Conservation (phyloP, 768 basidiomycete genomes). For the Boletus huronensis region DNA sequence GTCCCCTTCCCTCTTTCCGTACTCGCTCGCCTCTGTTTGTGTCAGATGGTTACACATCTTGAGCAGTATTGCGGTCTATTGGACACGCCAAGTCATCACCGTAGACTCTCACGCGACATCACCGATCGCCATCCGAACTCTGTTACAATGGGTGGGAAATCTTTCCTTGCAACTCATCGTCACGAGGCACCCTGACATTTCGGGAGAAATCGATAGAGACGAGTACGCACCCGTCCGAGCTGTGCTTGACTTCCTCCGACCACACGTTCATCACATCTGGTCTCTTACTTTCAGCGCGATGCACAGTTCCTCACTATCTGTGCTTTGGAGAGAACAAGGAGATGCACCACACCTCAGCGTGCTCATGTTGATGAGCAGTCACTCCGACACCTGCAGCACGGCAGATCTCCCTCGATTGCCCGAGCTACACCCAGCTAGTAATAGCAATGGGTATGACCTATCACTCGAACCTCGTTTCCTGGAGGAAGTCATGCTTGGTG, state of each 20-base stretch:
- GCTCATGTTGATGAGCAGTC: not conserved
- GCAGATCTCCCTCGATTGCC: not conserved
- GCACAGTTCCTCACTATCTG: not conserved
- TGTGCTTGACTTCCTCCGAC: not conserved
- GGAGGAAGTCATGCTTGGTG: not conserved
- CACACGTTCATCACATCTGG: not conserved
- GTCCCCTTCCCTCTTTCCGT: conserved; percentile 6
- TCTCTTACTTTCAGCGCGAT: conserved; percentile 2
- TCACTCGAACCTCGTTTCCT: not conserved
- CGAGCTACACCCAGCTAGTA: not conserved
- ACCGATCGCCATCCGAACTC: not conserved
- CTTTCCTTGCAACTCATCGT: conserved; percentile 3
- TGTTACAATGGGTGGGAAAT: not conserved
- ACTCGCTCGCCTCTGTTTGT: conserved; percentile 15
- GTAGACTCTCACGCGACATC: conserved; percentile 7
- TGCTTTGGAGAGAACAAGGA: conserved; percentile 7
- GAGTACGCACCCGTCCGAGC: not conserved
- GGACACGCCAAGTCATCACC: conserved; percentile 18
- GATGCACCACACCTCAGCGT: not conserved
- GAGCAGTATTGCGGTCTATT: conserved; percentile 9
- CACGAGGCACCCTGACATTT: not conserved
- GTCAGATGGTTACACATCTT: conserved; percentile 15
- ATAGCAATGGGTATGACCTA: not conserved
- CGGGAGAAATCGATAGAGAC: not conserved
- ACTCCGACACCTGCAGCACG: not conserved